A percentile compares a stretch with the other conserved stretches of the same genome.
phyloP scores from a whole-genome alignment of 2,329 filamentous ascomycete genomes.

The Endocalyx cinctus region DNA sequence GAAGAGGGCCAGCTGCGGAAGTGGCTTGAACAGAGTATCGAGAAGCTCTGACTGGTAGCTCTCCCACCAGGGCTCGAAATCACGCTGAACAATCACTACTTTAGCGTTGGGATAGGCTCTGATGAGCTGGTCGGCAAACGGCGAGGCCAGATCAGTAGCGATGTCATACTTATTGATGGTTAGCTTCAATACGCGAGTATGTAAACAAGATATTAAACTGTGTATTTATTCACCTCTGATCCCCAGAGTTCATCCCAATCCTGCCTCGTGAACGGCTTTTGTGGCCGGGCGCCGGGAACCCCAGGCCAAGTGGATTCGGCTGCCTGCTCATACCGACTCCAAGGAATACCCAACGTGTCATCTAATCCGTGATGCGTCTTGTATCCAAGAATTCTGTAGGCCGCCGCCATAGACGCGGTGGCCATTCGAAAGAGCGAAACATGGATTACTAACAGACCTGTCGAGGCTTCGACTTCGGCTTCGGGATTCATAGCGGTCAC shows the following conservation, averaged over 20 bases:
- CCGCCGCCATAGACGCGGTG: conserved; percentile 5
- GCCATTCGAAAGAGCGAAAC: conserved; percentile 5
- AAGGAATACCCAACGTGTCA: conserved; percentile 2
- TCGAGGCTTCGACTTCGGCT: not conserved
- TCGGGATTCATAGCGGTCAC: too few relatives aligned
- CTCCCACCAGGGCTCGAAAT: conserved; percentile 1
- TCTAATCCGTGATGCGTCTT: conserved; percentile 4
- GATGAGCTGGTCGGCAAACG: conserved; percentile 1
- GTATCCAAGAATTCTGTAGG: conserved; percentile 7
- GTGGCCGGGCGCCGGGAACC: not conserved
- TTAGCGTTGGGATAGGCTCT: conserved; percentile 1
- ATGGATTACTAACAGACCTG: conserved; percentile 6
- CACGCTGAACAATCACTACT: not conserved
- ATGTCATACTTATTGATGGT: not conserved
- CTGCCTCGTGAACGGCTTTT: not conserved
- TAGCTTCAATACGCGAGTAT: not conserved
- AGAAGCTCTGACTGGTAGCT: not conserved
- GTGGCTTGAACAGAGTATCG: not conserved
- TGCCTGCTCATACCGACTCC: conserved; percentile 1
- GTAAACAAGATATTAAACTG: not conserved
- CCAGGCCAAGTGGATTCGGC: conserved; percentile 4
- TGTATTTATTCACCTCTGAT: not conserved
- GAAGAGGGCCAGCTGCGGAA: not conserved
- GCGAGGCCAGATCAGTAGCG: conserved; percentile 1
- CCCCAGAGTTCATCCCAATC: conserved; percentile 2